Conservation (phyloP, 495 filamentous ascomycete genomes). For the Physcia stellaris region DNA sequence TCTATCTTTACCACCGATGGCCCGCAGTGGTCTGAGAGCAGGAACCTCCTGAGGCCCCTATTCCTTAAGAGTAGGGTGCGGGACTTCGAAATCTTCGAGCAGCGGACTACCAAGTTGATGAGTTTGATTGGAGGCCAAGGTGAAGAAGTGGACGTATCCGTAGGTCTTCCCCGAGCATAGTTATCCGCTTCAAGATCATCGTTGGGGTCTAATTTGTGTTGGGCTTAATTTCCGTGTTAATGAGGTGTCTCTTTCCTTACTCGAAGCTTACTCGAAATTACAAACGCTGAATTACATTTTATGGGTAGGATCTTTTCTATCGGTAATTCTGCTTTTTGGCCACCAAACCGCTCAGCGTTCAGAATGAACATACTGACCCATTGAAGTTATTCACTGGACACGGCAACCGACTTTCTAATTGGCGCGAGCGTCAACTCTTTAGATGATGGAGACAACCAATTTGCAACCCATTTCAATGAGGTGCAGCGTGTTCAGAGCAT, state of each 20-base stretch:
- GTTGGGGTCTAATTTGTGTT: too few relatives aligned
- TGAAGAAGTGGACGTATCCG: constrained; percentile 28
- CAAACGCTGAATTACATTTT: constrained; percentile 10
- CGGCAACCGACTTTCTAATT: constrained; percentile 76
- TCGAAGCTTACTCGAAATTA: constrained; percentile 18
- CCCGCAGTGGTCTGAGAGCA: constrained; percentile 55
- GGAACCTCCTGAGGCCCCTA: constrained; percentile 69
- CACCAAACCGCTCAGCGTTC: too few relatives aligned
- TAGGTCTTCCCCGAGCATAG: too few relatives aligned
- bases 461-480: constrained; percentile 63
- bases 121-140: constrained; percentile 40
- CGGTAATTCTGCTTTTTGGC: not conserved
- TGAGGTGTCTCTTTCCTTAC: too few relatives aligned
- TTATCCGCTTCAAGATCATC: too few relatives aligned
- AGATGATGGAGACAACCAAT: constrained; percentile 35
- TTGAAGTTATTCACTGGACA: constrained; percentile 60
- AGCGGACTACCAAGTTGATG: constrained; percentile 57
- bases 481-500: constrained; percentile 56
- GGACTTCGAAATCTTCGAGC: constrained; percentile 69
- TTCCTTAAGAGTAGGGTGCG: constrained; percentile 71
- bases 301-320: constrained; percentile 24
- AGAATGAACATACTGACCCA: not conserved
- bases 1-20: constrained; percentile 73
- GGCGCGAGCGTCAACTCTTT: constrained; percentile 61
- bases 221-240: too few relatives aligned